These are phyloP conservation scores for Syncephalastrum contaminatum DNA, from an alignment of 371 early-diverging fungal species.

Conservation along the genomic window DNA sequence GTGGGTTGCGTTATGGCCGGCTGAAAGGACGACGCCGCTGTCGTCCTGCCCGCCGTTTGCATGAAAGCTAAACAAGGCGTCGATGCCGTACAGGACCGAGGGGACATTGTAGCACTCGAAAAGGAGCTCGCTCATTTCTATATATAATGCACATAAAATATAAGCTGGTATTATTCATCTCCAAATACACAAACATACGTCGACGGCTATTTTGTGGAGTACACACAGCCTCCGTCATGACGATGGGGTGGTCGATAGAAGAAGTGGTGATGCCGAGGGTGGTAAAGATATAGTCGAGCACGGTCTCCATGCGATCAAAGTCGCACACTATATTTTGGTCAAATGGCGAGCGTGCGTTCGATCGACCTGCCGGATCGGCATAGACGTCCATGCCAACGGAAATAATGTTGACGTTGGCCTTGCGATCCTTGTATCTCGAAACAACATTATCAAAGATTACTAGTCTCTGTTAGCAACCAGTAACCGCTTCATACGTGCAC, in stretches of 20 bases:
- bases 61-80: slow-evolving; percentile 81
- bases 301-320: slow-evolving; percentile 74
- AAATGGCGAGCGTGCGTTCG: slow-evolving; percentile 74
- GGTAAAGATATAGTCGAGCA: slow-evolving; percentile 83
- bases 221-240: slow-evolving; percentile 86
- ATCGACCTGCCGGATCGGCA: slow-evolving; percentile 65
- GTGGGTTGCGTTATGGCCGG: slow-evolving; percentile 72
- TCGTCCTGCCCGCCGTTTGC: slow-evolving; percentile 56
- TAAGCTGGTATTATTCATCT: not conserved
- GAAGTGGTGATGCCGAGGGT: slow-evolving; percentile 75
- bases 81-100: slow-evolving; percentile 82
- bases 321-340: slow-evolving; percentile 71
- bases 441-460: slow-evolving; percentile 83
- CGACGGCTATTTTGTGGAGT: slow-evolving; percentile 73
- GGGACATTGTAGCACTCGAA: slow-evolving; percentile 86
- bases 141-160: not conserved
- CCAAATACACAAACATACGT: slow-evolving; percentile 36
- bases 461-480: slow-evolving; percentile 16
- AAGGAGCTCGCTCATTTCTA: slow-evolving; percentile 80
- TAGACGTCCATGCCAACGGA: slow-evolving; percentile 80
- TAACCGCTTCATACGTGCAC: too few relatives aligned
- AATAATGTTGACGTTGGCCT: slow-evolving; percentile 51
- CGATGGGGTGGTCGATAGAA: slow-evolving; percentile 70
- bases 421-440: slow-evolving; percentile 79
- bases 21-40: slow-evolving; percentile 73